Percentiles rank a stretch among this genome's conserved stretches.
phyloP scores from a whole-genome alignment of 1,284 basidiomycete genomes.

The Thelephora terrestris region DNA sequence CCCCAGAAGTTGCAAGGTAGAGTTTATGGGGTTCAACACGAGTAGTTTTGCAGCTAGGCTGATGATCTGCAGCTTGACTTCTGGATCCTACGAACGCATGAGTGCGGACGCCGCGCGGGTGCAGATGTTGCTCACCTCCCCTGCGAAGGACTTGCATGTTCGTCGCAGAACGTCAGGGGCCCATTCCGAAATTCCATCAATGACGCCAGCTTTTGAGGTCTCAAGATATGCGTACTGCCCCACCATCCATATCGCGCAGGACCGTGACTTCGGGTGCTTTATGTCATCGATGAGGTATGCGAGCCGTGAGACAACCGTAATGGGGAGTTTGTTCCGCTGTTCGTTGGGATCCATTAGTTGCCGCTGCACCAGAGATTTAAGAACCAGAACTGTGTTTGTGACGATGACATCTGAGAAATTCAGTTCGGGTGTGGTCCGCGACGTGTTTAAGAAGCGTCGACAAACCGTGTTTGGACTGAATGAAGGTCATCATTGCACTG shows the following conservation, averaged over 20 bases:
- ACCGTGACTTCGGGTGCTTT: constrained; percentile 65
- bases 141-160: constrained; percentile 58
- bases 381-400: constrained; percentile 69
- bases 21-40: constrained; percentile 51
- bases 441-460: neutral
- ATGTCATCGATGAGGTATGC: constrained; percentile 72
- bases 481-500: constrained; percentile 66
- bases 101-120: neutral
- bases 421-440: constrained; percentile 1
- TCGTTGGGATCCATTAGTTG: constrained; percentile 37
- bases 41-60: constrained; percentile 80
- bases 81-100: constrained; percentile 31
- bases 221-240: constrained; percentile 64
- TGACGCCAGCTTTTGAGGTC: constrained; percentile 9
- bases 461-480: constrained; percentile 64
- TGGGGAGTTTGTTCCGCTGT: constrained; percentile 31
- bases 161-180: constrained; percentile 81
- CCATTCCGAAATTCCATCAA: constrained; percentile 53
- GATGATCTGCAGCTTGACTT: constrained; percentile 74
- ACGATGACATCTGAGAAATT: constrained; percentile 51
- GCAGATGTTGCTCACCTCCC: constrained; percentile 43
- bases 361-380: constrained; percentile 74
- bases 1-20: constrained; percentile 42
- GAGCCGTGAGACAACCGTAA: constrained; percentile 65
- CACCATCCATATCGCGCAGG: constrained; percentile 84